Base-by-base conservation (phyloP, 2,329 filamentous ascomycete genomes). In the Hypoxylon sp. region DNA sequence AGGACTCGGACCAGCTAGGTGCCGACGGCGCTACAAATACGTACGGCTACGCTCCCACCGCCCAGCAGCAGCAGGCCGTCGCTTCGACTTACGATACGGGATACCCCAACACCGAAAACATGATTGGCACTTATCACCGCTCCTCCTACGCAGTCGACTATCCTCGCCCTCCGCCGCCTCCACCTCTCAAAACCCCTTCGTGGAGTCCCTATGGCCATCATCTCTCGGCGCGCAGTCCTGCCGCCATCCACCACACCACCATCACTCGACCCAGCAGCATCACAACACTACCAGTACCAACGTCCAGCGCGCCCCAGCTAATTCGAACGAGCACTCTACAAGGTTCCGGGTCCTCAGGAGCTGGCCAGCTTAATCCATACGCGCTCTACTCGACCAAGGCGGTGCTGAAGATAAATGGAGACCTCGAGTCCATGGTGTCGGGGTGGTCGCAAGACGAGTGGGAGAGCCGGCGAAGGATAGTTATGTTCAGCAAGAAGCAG, bases 401-500 rank as follows among this genome's bases (percentile, higher is more conserved):
- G 0, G 78, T 88, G 12, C 77, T 97, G 20, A 91, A 94, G 66
- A 88, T 97, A 52, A 83, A 88, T 44, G 92, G 92, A 13, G 90
- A 97, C 64, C 80, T 99, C 36, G 86, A 91, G 41, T 76, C 79
- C 5, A 97, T 97, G 93, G 85, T 86, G 0, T 82, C 88, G 56
- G 82, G 86, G 55, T 99, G 94, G 94, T 87, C 84, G 1, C 73
- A 80, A 19, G 91, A 96, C 57, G 94, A 99, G 70, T 86, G 84
- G 73, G 82, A 87, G 26, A 84, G 85, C 43, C 88, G 89, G 64
- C 81, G 94, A 35, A 84, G 94, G 25, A 86, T 99, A 26, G 92
- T 99, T 12, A 84, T 92, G 63, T 99, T 99, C 75, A 87, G 82
- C 63, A 87, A 94, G 64, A 84, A 83, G 53, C 93, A 97, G 71